Base-by-base conservation (phyloP, 2,329 filamentous ascomycete species). In the Cucurbitaria berberidis region DNA sequence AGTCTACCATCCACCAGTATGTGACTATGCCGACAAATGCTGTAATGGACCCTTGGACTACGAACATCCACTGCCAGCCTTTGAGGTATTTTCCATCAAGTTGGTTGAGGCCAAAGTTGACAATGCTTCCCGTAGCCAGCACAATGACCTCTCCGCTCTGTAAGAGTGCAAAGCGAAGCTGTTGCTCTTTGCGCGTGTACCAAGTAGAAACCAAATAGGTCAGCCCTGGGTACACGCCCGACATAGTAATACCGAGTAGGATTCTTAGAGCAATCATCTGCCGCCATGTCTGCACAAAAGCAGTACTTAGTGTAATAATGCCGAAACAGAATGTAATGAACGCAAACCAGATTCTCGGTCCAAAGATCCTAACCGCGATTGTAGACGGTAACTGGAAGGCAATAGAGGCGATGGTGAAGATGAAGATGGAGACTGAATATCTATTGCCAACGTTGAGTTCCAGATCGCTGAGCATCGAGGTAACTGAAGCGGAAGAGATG, bases 1-100 rank as follows among this genome's bases (percentile, higher is more conserved):
- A 89, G 64, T 89, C 86, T 36, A 89, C 78, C 75, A 89, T 88
- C 86, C 86, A 89, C 79, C 85, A 87, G 64, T 86, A 89, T 0
- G 86, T 88, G 11, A 80, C 52, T 26, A 87, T 62, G 3, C 86
- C 86, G 18, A 89, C 73, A 19, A 85, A 71, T 16, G 71, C 70
- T 4, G 86, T 81, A 59, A 89, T 84, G 9, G 83, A 64, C 0
- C 87, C 86, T 62, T 89, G 86, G 0, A 89, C 84, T 0, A 89
- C 69, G 59, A 86, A 89, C 85, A 89, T 89, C 79, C 84, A 89
- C 24, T 85, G 82, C 86, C 86, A 89, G 2, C 86, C 86, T 9
- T 80, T 80, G 21, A 89, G 65, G 5, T 82, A 77, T 9, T 70
- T 76, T 1, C 85, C 85, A 59, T 88, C 72, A 2, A 89, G 76